Conservation (phyloP, 192 early-diverging fungal species). For the Coemansia sp. region DNA sequence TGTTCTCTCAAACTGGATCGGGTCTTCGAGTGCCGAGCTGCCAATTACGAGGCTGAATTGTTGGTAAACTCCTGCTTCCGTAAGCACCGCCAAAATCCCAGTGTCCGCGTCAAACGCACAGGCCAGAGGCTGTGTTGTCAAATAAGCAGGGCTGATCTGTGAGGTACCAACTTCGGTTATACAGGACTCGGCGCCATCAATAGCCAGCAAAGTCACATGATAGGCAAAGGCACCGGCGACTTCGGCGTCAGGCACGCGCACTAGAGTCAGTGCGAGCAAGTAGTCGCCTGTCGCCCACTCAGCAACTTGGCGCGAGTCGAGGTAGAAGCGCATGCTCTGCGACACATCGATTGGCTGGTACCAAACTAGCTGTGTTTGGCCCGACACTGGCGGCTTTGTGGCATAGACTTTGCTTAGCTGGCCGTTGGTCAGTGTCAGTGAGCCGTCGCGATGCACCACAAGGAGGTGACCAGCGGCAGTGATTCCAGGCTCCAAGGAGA, state of each 20-base stretch:
- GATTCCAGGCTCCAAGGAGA: conserved; percentile 37
- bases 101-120: conserved; percentile 50
- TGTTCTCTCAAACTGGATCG: conserved; percentile 33
- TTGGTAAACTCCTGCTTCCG: conserved; percentile 35
- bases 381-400: conserved; percentile 11
- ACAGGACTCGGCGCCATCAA: conserved; percentile 30
- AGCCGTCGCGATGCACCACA: conserved; percentile 35
- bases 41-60: conserved; percentile 32
- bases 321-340: conserved; percentile 52
- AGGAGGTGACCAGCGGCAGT: conserved; percentile 32
- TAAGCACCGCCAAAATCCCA: conserved; percentile 36
- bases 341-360: conserved; percentile 48
- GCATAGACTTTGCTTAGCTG: conserved; percentile 15
- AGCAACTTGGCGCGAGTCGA: conserved; percentile 49
- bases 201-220: conserved; percentile 24
- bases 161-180: conserved; percentile 45
- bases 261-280: conserved; percentile 25
- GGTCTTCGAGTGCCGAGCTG: conserved; percentile 47
- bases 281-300: conserved; percentile 45
- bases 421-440: conserved; percentile 23
- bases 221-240: conserved; percentile 13
- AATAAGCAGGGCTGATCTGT: conserved; percentile 30
- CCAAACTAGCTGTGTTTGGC: conserved; percentile 25
- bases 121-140: conserved; percentile 37
- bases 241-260: conserved; percentile 19